These are phyloP conservation scores for Trichophyton mentagrophytes DNA, from an alignment of 2,329 filamentous ascomycete genomes.

Conservation along the genomic window DNA sequence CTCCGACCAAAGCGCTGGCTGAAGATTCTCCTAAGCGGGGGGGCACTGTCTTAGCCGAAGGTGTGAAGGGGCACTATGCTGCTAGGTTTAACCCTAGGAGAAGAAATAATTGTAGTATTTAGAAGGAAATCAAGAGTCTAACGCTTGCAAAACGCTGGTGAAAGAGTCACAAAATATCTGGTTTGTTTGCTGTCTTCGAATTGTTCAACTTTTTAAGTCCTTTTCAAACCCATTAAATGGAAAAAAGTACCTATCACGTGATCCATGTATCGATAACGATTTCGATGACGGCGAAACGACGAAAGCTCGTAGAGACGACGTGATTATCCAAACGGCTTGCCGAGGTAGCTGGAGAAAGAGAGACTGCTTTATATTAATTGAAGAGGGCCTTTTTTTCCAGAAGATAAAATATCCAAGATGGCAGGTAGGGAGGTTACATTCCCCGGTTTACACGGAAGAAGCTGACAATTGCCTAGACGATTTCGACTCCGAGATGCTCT, in stretches of 20 bases:
- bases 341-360: too few relatives aligned
- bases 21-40: not conserved
- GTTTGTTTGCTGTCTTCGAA: not conserved
- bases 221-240: not conserved
- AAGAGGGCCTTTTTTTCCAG: not conserved
- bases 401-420: not conserved
- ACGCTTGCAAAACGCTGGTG: not conserved
- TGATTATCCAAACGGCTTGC: too few relatives aligned
- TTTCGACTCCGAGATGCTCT: slow-evolving; percentile 43
- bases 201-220: not conserved
- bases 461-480: not conserved
- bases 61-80: not conserved
- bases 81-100: not conserved
- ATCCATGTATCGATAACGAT: not conserved
- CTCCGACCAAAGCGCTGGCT: not conserved
- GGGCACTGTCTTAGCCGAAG: not conserved
- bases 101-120: not conserved
- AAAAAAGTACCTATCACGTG: not conserved
- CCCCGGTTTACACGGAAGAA: not conserved
- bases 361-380: too few relatives aligned
- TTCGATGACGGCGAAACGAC: too few relatives aligned
- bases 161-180: not conserved
- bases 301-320: too few relatives aligned
- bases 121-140: not conserved
- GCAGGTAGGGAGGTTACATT: not conserved